phyloP scores from a whole-genome alignment of 2,329 filamentous ascomycete genomes.

The Fusarium camptoceras region DNA sequence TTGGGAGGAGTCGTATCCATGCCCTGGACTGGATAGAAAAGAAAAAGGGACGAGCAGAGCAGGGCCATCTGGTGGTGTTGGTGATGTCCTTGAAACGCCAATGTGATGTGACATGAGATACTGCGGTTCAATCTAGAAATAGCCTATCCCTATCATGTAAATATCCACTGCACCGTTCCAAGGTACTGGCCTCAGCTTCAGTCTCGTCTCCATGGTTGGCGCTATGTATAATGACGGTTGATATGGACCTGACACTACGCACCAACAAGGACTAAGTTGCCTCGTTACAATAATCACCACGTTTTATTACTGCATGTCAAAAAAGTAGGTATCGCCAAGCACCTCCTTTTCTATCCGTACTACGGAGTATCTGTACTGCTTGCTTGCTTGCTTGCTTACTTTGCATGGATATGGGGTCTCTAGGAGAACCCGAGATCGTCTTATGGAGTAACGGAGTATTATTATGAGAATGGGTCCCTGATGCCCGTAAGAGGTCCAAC shows the following conservation, averaged over 20 bases:
- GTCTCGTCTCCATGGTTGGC: conserved; percentile 8
- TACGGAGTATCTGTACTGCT: not conserved
- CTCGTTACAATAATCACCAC: conserved; percentile 28
- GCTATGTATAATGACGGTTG: conserved; percentile 26
- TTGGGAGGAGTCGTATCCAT: conserved; percentile 32
- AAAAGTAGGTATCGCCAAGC: conserved; percentile 31
- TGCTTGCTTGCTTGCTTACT: not conserved
- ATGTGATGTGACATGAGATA: conserved; percentile 21
- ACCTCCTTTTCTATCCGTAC: conserved; percentile 45
- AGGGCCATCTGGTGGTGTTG: conserved; percentile 33
- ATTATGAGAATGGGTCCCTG: conserved; percentile 24
- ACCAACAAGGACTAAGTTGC: conserved; percentile 20
- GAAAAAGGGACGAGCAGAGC: not conserved
- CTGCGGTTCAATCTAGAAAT: conserved; percentile 26
- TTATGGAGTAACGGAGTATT: conserved; percentile 12
- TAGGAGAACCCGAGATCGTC: conserved; percentile 43
- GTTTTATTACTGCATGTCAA: conserved; percentile 25
- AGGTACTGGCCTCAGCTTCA: conserved; percentile 2
- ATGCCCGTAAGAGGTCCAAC: conserved; percentile 22
- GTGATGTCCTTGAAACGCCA: conserved; percentile 10
- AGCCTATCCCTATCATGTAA: not conserved
- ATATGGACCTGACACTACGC: conserved; percentile 29
- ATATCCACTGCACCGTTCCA: conserved; percentile 3
- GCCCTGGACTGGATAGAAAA: not conserved
- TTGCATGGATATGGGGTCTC: conserved; percentile 15